Base-by-base conservation (phyloP, 2,329 filamentous ascomycete species). In the Zymoseptoria crescenta region DNA sequence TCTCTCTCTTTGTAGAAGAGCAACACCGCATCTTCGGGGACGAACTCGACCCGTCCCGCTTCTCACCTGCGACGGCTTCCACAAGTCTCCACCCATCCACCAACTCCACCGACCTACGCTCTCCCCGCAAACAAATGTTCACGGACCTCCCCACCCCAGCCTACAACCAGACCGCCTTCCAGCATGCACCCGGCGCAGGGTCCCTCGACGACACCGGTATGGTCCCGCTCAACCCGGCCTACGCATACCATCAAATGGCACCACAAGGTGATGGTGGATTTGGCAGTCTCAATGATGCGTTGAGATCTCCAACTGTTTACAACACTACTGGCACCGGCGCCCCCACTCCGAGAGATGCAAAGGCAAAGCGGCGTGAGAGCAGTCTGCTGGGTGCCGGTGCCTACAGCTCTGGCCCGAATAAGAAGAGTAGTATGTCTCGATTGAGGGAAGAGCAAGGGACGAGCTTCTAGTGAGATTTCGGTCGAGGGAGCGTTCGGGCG, bases 1-100 rank as follows among this genome's bases (percentile, higher is more conserved):
- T 99, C 72, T 91, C 92, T 3, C 83, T 95, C 73, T 94, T 99
- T 74, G 80, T 99, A 59, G 92, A 94, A 64, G 92, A 97, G 69
- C 96, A 91, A 70, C 83, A 88, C 63, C 83, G 82, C 49, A 93
- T 99, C 53, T 99, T 97, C 70, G 87, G 88, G 20, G 80, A 86
- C 52, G 79, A 84, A 19, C 82, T 88, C 0, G 20, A 30, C 20
- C 7, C 10, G 19, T 80, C 64, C 1, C 13, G 10, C 6, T 45
- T 13, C 9, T n/a, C 13, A 45, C 16, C 35, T 13, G 58, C 61
- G 10, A 56, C 59, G 59, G 29, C 58, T 30, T 52, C 55, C 20
- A 16, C 20, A 27, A 54, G 51, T 56, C 48, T 49, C 54, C 35
- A 60, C 35, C 52, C 51, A 24, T 54, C 59, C 10, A 45, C 53